phyloP scores from a whole-genome alignment of 2,329 filamentous ascomycete species.

The Aspergillus carbonarius region DNA sequence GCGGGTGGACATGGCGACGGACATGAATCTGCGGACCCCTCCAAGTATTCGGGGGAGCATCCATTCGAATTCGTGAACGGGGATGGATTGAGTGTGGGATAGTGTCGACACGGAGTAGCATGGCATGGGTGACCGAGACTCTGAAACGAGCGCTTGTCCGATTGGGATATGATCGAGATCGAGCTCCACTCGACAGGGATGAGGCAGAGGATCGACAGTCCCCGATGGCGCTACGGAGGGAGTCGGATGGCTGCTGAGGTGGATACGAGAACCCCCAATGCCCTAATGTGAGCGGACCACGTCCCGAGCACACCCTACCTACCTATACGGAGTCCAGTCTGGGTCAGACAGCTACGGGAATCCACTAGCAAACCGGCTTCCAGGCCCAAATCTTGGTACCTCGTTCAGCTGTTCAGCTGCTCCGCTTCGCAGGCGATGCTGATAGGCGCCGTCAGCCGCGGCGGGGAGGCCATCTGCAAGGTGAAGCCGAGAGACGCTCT shows the following conservation, averaged over 20 bases:
- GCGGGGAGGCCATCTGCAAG: background rate
- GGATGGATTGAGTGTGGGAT: background rate
- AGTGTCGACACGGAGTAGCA: no score
- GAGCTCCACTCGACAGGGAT: background rate
- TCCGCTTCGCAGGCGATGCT: no score
- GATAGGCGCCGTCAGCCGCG: background rate
- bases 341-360: background rate
- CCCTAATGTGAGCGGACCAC: background rate
- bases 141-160: no score
- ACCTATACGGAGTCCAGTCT: background rate
- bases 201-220: background rate
- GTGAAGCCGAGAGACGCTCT: background rate
- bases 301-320: no score
- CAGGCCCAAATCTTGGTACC: no score
- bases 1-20: slow-evolving; percentile 4
- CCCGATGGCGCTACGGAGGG: background rate
- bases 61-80: background rate
- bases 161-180: background rate
- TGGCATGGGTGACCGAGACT: no score
- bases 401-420: no score
- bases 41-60: background rate
- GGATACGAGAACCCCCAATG: no score
- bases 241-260: background rate
- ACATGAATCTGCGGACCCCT: slow-evolving; percentile 4
- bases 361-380: background rate